Conservation (phyloP, 192 early-diverging fungal genomes). For the Coemansia sp. region DNA sequence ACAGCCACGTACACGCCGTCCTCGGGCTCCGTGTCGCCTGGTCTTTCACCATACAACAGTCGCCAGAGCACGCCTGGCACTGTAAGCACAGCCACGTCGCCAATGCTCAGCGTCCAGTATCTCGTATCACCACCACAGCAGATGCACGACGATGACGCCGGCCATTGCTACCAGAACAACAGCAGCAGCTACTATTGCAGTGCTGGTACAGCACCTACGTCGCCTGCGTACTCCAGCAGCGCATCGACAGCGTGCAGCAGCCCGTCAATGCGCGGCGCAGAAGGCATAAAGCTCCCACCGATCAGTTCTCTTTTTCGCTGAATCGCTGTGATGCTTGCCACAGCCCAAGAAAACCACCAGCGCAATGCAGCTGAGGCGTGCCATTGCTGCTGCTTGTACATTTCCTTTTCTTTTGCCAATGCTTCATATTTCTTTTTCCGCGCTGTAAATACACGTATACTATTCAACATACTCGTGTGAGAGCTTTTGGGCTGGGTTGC, state of each 20-base stretch:
- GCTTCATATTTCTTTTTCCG: not conserved
- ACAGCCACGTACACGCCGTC: not conserved
- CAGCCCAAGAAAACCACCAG: too few relatives aligned
- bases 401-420: not conserved
- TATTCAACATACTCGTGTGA: not conserved
- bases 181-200: not conserved
- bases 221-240: too few relatives aligned
- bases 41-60: not conserved
- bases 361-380: not conserved
- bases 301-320: slow-evolving; percentile 7
- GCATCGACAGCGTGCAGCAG: slow-evolving; percentile 13
- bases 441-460: not conserved
- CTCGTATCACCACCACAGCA: not conserved
- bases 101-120: not conserved
- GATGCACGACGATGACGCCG: not conserved
- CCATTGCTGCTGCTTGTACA: too few relatives aligned
- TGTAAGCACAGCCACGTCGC: not conserved
- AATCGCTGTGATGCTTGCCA: too few relatives aligned
- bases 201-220: not conserved
- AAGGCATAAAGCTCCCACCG: not conserved
- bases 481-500: too few relatives aligned
- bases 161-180: too few relatives aligned
- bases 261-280: not conserved
- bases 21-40: not conserved
- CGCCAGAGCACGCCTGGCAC: not conserved